A percentile compares a stretch with the other conserved stretches of the same genome.
phyloP scores from a whole-genome alignment of 1,284 basidiomycete species.

The Pyrrhoderma lamaoense region DNA sequence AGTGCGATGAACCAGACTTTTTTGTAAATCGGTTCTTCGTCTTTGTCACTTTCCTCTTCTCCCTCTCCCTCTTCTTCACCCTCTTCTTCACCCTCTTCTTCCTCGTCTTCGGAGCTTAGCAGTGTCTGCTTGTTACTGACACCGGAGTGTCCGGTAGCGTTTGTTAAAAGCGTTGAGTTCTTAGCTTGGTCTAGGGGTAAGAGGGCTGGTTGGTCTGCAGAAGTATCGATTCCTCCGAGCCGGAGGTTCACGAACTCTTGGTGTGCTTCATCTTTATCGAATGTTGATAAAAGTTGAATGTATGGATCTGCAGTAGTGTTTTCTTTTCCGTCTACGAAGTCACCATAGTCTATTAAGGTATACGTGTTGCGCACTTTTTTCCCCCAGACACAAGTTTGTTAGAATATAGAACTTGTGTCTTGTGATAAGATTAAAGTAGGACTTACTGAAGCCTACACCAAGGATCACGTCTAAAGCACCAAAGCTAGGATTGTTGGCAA shows the following conservation, averaged over 20 bases:
- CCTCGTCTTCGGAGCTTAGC: not conserved
- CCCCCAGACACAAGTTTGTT: too few species aligned
- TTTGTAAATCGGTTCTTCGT: constrained; percentile 3
- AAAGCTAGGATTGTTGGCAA: constrained; percentile 5
- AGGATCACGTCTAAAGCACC: constrained; percentile 31
- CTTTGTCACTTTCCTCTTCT: too few species aligned
- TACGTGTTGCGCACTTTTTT: constrained; percentile 22
- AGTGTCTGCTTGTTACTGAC: not conserved
- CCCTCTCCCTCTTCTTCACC: not conserved
- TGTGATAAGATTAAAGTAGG: not conserved
- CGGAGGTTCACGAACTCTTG: constrained; percentile 46
- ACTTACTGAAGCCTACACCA: constrained; percentile 51
- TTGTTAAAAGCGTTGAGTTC: not conserved
- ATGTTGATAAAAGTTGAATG: constrained; percentile 41
- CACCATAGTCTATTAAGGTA: constrained; percentile 26
- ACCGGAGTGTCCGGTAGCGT: not conserved
- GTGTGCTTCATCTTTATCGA: constrained; percentile 38
- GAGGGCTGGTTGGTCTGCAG: constrained; percentile 16
- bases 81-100: not conserved
- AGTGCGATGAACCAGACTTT: constrained; percentile 7
- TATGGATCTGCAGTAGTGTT: constrained; percentile 39
- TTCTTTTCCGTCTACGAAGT: constrained; percentile 25
- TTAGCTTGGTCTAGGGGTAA: constrained; percentile 9
- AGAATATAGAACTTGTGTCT: not conserved
- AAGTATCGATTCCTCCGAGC: constrained; percentile 42